Evolutionary conservation across 164 flowering plant genomes (phyloP), one percentile per base, ranked within the genome.

Genomic region (Hamamelis virginiana): DNA sequence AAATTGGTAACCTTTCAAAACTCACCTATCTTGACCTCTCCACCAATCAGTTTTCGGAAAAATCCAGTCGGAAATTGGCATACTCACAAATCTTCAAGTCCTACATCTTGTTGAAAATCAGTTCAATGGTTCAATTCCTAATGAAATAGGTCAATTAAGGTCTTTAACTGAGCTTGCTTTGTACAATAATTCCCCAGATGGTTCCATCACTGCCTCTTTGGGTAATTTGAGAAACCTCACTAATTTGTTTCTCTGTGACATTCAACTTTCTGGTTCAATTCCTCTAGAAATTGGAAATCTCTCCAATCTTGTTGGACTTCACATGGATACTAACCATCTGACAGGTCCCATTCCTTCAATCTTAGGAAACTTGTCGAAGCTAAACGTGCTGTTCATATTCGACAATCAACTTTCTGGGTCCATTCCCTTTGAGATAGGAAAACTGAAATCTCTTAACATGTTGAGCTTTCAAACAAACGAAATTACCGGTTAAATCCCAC

Each of bases 201-300:
- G 77, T 25, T 23, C 69, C 3, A 58, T 69, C 27, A 73, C 77
- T 0, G 12, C 51, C 9, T 69, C 73, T 50, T 22, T 74, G 8
- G 69, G 61, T 13, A 64, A 69, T 43, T 60, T 75, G 28, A 66
- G n/a, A 22, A 70, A 33, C 47, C 10, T 70, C n/a, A 5, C 3
- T 1, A 5, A 0, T 0, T 25, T 78, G 15, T 33, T 27, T 56
- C 59, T 78, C 5, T 33, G 23, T 46, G 52, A 46, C 0, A 77
- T 74, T 22, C 45, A 41, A 0, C 63, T 77, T n/a, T 69, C 63
- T 4, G 77, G 77, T 25, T 47, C 67, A 10, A 75, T 78, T 43
- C 78, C 78, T 47, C 59, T 41, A 53, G 82, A 76, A 70, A 26
- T 79, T 1, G 77, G 82, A 57, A 79, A 70, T 15, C 58, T 76